These are phyloP conservation scores for Pythium aphanidermatum DNA, from an alignment of 352 stramenopile genomes.

Conservation along the genomic window DNA sequence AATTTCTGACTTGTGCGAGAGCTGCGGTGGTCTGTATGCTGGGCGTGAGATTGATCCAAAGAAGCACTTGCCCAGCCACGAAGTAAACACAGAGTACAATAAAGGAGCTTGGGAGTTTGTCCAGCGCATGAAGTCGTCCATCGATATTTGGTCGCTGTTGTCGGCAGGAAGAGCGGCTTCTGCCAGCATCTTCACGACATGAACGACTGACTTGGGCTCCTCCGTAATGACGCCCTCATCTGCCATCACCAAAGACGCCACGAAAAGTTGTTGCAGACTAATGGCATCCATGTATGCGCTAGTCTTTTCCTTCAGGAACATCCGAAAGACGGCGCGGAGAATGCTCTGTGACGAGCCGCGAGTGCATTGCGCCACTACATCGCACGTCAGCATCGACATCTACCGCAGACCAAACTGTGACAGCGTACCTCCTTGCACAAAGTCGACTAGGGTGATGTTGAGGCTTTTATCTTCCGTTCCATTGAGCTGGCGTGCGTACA, in stretches of 20 bases:
- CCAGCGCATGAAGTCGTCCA: slow-evolving; percentile 63
- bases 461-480: slow-evolving; percentile 2
- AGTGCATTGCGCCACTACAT: slow-evolving; percentile 57
- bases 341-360: slow-evolving; percentile 60
- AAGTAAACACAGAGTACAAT: slow-evolving; percentile 69
- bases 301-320: slow-evolving; percentile 38
- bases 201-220: slow-evolving; percentile 23
- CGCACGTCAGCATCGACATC: neutral
- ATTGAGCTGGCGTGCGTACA: slow-evolving; percentile 26
- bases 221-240: slow-evolving; percentile 20
- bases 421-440: slow-evolving; percentile 58
- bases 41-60: slow-evolving; percentile 41
- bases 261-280: slow-evolving; percentile 37
- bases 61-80: slow-evolving; percentile 56
- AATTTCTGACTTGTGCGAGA: slow-evolving; percentile 66
- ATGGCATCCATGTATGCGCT: slow-evolving; percentile 27
- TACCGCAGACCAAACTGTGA: too few relatives aligned
- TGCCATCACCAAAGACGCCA: slow-evolving; percentile 52
- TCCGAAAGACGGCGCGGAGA: slow-evolving; percentile 37
- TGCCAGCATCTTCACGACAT: slow-evolving; percentile 35
- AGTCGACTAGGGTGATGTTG: slow-evolving; percentile 34
- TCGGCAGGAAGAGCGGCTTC: slow-evolving; percentile 28
- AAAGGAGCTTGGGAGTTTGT: slow-evolving; percentile 52
- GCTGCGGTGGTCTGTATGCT: slow-evolving; percentile 38
- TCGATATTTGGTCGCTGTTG: slow-evolving; percentile 28